A percentile compares a stretch with the other conserved stretches of the same genome.
Evolutionary conservation across 257 asterid genomes (phyloP).

Genomic region (Jaltomata sinuosa): DNA sequence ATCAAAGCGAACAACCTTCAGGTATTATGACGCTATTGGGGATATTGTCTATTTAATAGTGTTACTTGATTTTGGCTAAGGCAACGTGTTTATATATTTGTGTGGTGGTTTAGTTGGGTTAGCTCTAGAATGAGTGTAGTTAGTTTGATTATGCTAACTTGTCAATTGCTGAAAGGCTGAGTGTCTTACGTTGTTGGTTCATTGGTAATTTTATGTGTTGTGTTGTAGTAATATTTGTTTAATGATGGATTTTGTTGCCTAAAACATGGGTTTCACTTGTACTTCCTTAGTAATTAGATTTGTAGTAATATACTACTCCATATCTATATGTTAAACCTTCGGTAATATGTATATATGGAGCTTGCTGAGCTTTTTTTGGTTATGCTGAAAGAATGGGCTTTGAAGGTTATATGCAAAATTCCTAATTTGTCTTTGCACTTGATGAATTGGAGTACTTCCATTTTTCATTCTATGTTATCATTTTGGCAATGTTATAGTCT

Average conservation of each 20-base stretch:
- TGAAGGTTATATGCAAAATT: neutral
- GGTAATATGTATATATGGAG: neutral
- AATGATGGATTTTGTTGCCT: neutral
- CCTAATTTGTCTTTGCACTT: neutral
- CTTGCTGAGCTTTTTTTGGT: neutral
- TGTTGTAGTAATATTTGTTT: neutral
- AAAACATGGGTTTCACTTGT: neutral
- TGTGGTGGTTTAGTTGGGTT: neutral
- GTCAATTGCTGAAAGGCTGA: neutral
- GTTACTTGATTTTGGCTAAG: neutral
- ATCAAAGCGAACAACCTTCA: conserved; percentile 71
- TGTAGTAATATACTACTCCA: neutral
- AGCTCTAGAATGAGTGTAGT: neutral
- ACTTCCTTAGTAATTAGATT: neutral
- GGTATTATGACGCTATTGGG: conserved; percentile 22
- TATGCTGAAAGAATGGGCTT: neutral
- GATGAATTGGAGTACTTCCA: neutral
- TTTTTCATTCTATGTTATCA: neutral
- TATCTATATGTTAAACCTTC: neutral
- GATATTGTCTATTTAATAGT: neutral
- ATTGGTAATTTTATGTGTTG: neutral
- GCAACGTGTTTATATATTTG: neutral
- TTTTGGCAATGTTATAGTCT: neutral
- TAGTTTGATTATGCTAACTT: neutral
- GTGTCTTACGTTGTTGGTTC: neutral